phyloP scores from a whole-genome alignment of 2,329 filamentous ascomycete species.

The Clonostachys sp. region DNA sequence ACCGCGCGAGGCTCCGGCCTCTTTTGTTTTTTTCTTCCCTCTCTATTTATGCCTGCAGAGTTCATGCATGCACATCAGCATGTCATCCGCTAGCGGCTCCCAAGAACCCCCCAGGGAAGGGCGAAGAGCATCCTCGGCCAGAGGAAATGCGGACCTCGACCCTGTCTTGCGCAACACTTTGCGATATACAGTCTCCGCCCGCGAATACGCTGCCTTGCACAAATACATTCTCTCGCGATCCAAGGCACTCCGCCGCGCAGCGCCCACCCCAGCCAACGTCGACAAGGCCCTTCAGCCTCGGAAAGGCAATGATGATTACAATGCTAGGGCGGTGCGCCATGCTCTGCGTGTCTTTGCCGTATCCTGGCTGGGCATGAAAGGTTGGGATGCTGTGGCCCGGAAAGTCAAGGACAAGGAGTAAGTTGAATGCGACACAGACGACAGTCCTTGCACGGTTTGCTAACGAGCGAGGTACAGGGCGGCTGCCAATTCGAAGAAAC shows the following conservation, averaged over 20 bases:
- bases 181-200: slow-evolving; percentile 78
- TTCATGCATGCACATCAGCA: background rate
- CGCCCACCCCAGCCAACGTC: slow-evolving; percentile 51
- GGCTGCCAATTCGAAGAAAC: slow-evolving; percentile 31
- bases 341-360: slow-evolving; percentile 66
- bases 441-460: background rate
- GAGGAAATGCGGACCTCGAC: slow-evolving; percentile 36
- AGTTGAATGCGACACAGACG: slow-evolving; percentile 12
- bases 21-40: too few species aligned
- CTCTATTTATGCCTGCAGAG: too few species aligned
- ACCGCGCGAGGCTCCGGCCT: too few species aligned
- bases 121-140: background rate
- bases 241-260: slow-evolving; percentile 46
- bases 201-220: slow-evolving; percentile 82
- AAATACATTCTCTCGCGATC: slow-evolving; percentile 77
- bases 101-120: background rate
- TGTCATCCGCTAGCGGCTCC: background rate
- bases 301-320: slow-evolving; percentile 55
- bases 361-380: slow-evolving; percentile 59
- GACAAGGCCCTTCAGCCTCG: slow-evolving; percentile 28
- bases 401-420: slow-evolving; percentile 42
- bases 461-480: slow-evolving; percentile 8
- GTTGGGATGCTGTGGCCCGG: slow-evolving; percentile 49
- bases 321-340: slow-evolving; percentile 65
- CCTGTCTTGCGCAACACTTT: slow-evolving; percentile 80